Evolutionary conservation across 331 rosid genomes (phyloP).

Genomic region (Cydonia oblonga): DNA sequence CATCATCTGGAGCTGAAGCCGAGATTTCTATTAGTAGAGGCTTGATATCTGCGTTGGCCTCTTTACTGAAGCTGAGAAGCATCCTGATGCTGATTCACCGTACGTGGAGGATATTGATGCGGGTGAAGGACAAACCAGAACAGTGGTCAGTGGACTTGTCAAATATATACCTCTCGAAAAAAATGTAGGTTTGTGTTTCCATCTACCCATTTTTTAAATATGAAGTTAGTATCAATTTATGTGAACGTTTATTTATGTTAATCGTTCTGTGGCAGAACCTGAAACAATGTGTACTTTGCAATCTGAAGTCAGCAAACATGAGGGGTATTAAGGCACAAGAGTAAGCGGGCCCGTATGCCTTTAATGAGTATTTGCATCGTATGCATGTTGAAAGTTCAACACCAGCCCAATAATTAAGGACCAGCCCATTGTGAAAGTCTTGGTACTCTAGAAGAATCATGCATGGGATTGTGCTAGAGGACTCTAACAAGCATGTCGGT

Average conservation of each 20-base stretch:
- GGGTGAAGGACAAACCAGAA: slow-evolving; percentile 75
- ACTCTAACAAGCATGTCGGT: too few species aligned
- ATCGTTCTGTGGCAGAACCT: slow-evolving; percentile 50
- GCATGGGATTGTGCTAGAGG: too few species aligned
- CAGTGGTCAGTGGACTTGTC: slow-evolving; percentile 93
- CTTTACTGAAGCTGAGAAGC: slow-evolving; percentile 59
- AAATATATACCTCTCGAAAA: slow-evolving; percentile 70
- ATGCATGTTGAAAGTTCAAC: too few species aligned
- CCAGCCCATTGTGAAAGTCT: too few species aligned
- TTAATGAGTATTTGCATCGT: too few species aligned
- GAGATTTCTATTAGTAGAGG: slow-evolving; percentile 69
- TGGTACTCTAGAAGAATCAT: too few species aligned
- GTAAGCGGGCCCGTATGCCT: too few species aligned
- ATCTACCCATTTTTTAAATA: neutral
- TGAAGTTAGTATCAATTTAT: too few species aligned
- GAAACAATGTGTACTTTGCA: slow-evolving; percentile 89
- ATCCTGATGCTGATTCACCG: slow-evolving; percentile 88
- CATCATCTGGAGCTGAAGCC: slow-evolving; percentile 39
- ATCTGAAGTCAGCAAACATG: slow-evolving; percentile 82
- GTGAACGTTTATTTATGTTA: too few species aligned
- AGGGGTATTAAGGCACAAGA: too few species aligned
- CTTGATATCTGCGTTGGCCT: slow-evolving; percentile 85
- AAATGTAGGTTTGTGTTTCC: slow-evolving; percentile 67
- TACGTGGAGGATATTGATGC: slow-evolving; percentile 86
- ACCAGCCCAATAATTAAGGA: too few species aligned